phyloP scores from a whole-genome alignment of 371 early-diverging fungal species.

The Rhizopus stolonifer region DNA sequence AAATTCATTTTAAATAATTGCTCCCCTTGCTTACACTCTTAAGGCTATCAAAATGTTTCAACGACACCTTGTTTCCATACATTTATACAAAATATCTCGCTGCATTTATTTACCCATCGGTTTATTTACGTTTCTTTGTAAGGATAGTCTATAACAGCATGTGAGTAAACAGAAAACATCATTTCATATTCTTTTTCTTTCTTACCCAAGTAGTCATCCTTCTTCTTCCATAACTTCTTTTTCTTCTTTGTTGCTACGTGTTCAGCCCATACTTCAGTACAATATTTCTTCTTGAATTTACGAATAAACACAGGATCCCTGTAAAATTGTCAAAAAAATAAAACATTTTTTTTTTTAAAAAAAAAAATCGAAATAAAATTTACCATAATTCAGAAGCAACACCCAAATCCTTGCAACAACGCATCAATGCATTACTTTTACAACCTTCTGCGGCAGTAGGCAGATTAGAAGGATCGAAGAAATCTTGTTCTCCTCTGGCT shows the following conservation, averaged over 20 bases:
- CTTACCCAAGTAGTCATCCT: slow-evolving; percentile 64
- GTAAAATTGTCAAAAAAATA: too few relatives aligned
- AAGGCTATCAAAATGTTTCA: too few relatives aligned
- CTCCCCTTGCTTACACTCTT: too few relatives aligned
- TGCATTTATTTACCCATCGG: too few relatives aligned
- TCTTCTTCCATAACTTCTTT: slow-evolving; percentile 84
- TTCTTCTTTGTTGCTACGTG: slow-evolving; percentile 70
- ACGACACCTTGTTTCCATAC: too few relatives aligned
- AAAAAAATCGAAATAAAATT: too few relatives aligned
- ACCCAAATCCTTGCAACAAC: slow-evolving; percentile 97
- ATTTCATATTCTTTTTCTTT: neutral
- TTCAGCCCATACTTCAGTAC: slow-evolving; percentile 76
- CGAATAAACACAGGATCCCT: slow-evolving; percentile 88
- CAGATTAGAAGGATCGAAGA: slow-evolving; percentile 70
- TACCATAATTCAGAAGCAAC: slow-evolving; percentile 92
- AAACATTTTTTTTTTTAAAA: too few relatives aligned
- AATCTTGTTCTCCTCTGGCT: slow-evolving; percentile 96
- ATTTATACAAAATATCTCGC: too few relatives aligned
- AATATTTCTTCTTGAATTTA: slow-evolving; percentile 78
- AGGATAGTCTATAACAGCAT: slow-evolving; percentile 30
- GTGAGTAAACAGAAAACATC: neutral
- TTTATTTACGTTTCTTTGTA: slow-evolving; percentile 35
- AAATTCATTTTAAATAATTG: too few relatives aligned
- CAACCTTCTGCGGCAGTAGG: slow-evolving; percentile 92
- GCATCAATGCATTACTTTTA: slow-evolving; percentile 93